Evolutionary conservation across 2,329 filamentous ascomycete species (phyloP).

Genomic region (Aspergillus eucalypticola): DNA sequence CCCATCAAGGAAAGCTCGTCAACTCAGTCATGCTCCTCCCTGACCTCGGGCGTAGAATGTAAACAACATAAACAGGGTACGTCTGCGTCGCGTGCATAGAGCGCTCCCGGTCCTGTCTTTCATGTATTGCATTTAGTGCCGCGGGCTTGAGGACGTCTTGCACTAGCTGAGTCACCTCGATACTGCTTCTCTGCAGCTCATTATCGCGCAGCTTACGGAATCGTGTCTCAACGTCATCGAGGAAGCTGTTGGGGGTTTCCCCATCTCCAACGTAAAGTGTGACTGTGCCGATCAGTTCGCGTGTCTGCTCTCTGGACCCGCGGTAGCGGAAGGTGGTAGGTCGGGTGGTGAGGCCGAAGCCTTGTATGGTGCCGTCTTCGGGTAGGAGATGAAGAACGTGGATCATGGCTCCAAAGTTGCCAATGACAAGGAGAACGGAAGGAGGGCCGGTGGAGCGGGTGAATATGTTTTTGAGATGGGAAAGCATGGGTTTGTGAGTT

Average conservation of each 20-base stretch:
- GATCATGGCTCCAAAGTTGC: neutral
- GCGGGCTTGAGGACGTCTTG: neutral
- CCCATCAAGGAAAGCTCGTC: neutral
- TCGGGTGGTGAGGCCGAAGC: neutral
- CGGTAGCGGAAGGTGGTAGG: neutral
- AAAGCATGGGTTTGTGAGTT: neutral
- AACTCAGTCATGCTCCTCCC: neutral
- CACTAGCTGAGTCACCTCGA: neutral
- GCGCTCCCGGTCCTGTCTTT: neutral
- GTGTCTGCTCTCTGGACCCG: neutral
- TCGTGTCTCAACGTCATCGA: neutral
- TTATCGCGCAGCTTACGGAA: neutral
- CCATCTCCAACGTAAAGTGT: neutral
- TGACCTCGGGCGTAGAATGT: neutral
- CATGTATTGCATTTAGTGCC: neutral
- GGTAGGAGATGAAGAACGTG: neutral
- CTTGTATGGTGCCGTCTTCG: neutral
- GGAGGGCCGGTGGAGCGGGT: neutral
- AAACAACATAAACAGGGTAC: neutral
- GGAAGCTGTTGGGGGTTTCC: neutral
- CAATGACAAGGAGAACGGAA: neutral
- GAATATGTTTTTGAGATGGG: neutral
- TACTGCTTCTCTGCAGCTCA: neutral
- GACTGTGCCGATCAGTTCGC: neutral
- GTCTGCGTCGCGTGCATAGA: neutral